phyloP scores from a whole-genome alignment of 2,329 filamentous ascomycete genomes.

The Alternaria novae-zelandiae region DNA sequence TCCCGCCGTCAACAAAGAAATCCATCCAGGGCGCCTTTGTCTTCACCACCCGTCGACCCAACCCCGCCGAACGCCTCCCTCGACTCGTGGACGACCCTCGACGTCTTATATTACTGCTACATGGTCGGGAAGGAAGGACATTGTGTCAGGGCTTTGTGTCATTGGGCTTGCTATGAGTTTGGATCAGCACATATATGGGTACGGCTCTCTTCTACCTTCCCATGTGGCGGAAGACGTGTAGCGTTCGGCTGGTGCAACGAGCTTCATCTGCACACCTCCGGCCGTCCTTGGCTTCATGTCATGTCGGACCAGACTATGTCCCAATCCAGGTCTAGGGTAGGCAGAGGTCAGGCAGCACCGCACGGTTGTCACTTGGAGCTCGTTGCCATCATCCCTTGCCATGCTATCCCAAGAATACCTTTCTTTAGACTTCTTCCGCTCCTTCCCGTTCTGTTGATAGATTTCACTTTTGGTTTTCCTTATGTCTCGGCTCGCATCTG shows the following conservation, averaged over 20 bases:
- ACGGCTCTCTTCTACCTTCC: conserved; percentile 33
- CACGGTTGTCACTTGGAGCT: conserved; percentile 39
- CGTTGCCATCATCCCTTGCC: conserved; percentile 28
- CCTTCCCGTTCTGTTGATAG: conserved; percentile 10
- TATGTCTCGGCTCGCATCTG: conserved; percentile 15
- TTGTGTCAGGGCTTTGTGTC: conserved; percentile 24
- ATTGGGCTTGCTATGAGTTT: conserved; percentile 50
- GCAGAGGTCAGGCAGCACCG: conserved; percentile 47
- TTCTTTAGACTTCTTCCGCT: conserved; percentile 5
- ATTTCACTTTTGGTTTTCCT: conserved; percentile 11
- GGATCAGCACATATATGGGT: conserved; percentile 52
- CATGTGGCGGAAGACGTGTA: conserved; percentile 12
- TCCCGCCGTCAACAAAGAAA: conserved; percentile 22
- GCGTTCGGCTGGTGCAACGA: conserved; percentile 16
- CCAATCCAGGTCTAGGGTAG: conserved; percentile 33
- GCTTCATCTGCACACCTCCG: conserved; percentile 13
- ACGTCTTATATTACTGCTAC: conserved; percentile 31
- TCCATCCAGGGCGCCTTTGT: conserved; percentile 30
- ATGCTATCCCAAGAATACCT: conserved; percentile 7
- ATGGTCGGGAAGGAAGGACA: conserved; percentile 37
- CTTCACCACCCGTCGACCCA: neutral
- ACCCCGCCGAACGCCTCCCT: conserved; percentile 20
- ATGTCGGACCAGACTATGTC: conserved; percentile 6
- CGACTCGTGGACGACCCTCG: conserved; percentile 6
- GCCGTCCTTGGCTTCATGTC: conserved; percentile 19